A percentile compares a stretch with the other conserved stretches of the same genome.
phyloP scores from a whole-genome alignment of 371 early-diverging fungal species.

The Phascolomyces articulosus region DNA sequence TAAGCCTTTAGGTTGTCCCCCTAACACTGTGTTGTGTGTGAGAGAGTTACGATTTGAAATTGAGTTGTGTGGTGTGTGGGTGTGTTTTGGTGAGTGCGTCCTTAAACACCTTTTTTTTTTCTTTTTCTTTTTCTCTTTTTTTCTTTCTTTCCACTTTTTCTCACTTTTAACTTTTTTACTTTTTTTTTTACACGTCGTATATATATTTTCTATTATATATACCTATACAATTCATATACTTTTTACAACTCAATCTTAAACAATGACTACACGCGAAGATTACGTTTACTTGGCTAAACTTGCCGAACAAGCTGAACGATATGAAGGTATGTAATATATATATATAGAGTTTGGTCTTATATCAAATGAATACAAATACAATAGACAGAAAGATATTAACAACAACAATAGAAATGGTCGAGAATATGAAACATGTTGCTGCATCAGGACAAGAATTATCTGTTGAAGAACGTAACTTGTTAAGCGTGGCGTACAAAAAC shows the following conservation, averaged over 20 bases:
- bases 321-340: slow-evolving; percentile 73
- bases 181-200: background rate
- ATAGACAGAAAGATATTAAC: no score
- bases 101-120: background rate
- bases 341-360: no score
- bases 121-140: background rate
- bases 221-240: background rate
- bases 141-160: background rate
- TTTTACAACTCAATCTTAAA: background rate
- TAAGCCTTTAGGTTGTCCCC: no score
- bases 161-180: background rate
- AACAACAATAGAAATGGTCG: slow-evolving; percentile 85
- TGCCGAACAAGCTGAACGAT: slow-evolving; percentile 99
- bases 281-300: slow-evolving; percentile 94
- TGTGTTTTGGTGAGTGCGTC: no score
- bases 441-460: slow-evolving; percentile 75
- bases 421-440: slow-evolving; percentile 88
- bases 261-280: slow-evolving; percentile 33
- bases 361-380: no score
- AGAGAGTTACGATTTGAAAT: no score
- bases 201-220: background rate
- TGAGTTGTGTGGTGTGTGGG: no score
- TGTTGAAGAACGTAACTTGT: slow-evolving; percentile 97
- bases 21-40: no score
- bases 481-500: slow-evolving; percentile 99